Evolutionary conservation across 2,329 filamentous ascomycete species (phyloP).

Genomic region (Fusarium coffeatum): DNA sequence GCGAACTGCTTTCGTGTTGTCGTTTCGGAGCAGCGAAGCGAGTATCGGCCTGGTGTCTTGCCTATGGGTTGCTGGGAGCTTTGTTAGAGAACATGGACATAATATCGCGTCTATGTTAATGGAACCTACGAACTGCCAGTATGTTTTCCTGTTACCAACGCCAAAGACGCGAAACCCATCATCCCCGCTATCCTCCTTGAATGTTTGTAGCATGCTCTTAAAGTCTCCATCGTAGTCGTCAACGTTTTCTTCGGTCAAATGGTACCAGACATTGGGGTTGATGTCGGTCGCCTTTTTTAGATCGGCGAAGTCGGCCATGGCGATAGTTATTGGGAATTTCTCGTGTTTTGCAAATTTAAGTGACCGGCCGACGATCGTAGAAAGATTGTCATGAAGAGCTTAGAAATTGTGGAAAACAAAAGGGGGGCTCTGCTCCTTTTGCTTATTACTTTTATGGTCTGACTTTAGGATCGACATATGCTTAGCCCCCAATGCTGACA

Average conservation of each 20-base stretch:
- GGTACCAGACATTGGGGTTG: neutral
- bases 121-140: neutral
- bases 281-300: neutral
- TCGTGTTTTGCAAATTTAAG: neutral
- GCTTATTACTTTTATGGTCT: neutral
- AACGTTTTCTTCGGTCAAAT: neutral
- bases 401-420: neutral
- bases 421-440: neutral
- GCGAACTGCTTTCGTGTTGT: neutral
- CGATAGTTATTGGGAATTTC: neutral
- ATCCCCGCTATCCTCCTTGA: neutral
- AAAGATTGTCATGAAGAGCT: neutral
- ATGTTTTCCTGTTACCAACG: neutral
- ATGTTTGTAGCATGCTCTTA: neutral
- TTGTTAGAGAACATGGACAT: neutral
- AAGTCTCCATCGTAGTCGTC: neutral
- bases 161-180: neutral
- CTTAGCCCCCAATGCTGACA: neutral
- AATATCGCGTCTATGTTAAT: neutral
- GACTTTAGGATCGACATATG: neutral
- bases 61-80: neutral
- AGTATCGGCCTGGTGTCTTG: neutral
- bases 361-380: neutral
- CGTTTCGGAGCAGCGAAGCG: neutral
- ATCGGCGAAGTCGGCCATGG: neutral